Base-by-base conservation (phyloP, 768 basidiomycete genomes). In the Boletus bicolor region DNA sequence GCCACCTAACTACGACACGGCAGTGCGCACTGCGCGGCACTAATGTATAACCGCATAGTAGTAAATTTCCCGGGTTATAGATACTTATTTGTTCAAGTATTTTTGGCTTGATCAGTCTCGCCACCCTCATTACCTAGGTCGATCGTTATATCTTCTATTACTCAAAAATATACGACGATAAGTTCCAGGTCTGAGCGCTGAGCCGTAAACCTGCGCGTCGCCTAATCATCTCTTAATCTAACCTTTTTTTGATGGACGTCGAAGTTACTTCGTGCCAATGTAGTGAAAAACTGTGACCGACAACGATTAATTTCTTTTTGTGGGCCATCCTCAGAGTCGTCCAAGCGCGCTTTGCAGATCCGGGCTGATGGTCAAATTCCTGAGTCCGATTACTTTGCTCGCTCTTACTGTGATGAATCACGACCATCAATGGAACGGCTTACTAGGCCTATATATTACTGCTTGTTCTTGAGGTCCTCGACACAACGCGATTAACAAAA, bases 1-100 rank as follows among this genome's bases (percentile, higher is more conserved):
- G 8, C 49, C 63, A 28, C 67, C 68, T 0, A 34, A 49, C 43
- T 69, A 69, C 36, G 49, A 54, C 26, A 61, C 58, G n/a, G 68
- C 53, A 34, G 37, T 55, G 51, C 53, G 45, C 24, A 21, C 35
- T 55, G 51, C 53, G 45, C 24, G n/a, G 34, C 15, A 19, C n/a
- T 3, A 7, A 14, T 7, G 28, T 12, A 19, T 57, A 10, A 47
- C 21, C 30, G 12, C 12, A 19, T 19, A 19, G 7, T 32, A 14
- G 36, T 15, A n/a, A 24, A 24, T 24, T 24, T 24, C 21, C 21
- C 21, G 21, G 21, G 21, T 24, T 24, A 24, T 24, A 24, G 21
- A 3, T 30, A 14, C 8, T 24, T 24, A 44, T 8, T 35, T 12
- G 17, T 17, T n/a, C 32, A 19, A 17, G 19, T 35, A 44, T 26